A percentile compares a stretch with the other conserved stretches of the same genome.
Conservation (phyloP, 2,329 filamentous ascomycete species). For the Coniella vitis region DNA sequence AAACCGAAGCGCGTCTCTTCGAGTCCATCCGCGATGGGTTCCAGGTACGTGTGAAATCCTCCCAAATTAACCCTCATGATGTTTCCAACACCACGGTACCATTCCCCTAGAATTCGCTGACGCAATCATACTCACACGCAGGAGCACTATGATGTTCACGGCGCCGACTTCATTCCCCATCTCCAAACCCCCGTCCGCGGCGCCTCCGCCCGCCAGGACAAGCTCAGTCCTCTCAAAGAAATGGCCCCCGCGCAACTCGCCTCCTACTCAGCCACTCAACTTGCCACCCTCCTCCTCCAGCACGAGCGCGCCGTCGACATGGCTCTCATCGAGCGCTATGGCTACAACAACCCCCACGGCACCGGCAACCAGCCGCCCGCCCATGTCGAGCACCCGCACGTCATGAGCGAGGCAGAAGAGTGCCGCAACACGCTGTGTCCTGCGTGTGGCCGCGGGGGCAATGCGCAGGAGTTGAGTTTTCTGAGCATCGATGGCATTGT, state of each 20-base stretch:
- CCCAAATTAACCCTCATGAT: too few relatives aligned
- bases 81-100: neutral
- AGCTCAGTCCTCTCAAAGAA: constrained; percentile 39
- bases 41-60: constrained; percentile 15
- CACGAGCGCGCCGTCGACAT: constrained; percentile 30
- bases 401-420: constrained; percentile 27
- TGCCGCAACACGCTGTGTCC: constrained; percentile 47
- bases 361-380: neutral
- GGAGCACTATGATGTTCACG: constrained; percentile 29
- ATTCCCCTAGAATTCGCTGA: constrained; percentile 2
- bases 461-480: constrained; percentile 34
- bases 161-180: constrained; percentile 24
- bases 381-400: neutral
- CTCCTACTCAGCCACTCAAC: constrained; percentile 40
- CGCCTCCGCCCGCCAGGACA: constrained; percentile 34
- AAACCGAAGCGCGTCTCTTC: constrained; percentile 40
- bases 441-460: constrained; percentile 36
- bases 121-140: constrained; percentile 18
- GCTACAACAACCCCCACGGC: neutral
- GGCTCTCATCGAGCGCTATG: constrained; percentile 16
- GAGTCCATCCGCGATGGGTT: constrained; percentile 23
- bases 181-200: constrained; percentile 32
- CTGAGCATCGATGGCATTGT: constrained; percentile 44
- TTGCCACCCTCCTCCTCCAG: constrained; percentile 42
- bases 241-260: constrained; percentile 34